phyloP scores from a whole-genome alignment of 2,329 filamentous ascomycete genomes.

The Clathrospora elynae region DNA sequence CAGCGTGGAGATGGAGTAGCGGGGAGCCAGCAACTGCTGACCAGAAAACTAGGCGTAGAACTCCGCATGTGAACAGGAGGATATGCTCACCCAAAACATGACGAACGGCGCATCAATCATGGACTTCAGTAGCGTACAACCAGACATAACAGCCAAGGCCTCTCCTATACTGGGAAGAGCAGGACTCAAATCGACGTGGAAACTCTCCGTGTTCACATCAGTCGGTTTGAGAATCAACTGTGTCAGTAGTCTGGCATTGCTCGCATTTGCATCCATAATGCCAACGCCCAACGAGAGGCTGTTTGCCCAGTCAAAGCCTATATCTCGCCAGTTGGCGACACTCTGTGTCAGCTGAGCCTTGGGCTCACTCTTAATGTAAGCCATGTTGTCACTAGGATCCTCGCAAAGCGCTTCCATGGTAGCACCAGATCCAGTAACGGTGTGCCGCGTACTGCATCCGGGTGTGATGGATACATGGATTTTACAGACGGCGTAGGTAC shows the following conservation, averaged over 20 bases:
- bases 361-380: slow-evolving; percentile 58
- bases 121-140: slow-evolving; percentile 68
- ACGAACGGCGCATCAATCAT: slow-evolving; percentile 65
- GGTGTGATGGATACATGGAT: slow-evolving; percentile 67
- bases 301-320: slow-evolving; percentile 52
- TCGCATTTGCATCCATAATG: slow-evolving; percentile 50
- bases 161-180: slow-evolving; percentile 72
- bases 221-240: slow-evolving; percentile 49
- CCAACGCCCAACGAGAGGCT: slow-evolving; percentile 53
- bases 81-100: slow-evolving; percentile 50
- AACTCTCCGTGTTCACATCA: slow-evolving; percentile 15
- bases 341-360: slow-evolving; percentile 63
- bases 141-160: slow-evolving; percentile 71
- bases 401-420: slow-evolving; percentile 67
- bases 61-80: no score
- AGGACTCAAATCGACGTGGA: slow-evolving; percentile 52
- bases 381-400: slow-evolving; percentile 58
- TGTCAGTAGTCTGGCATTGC: slow-evolving; percentile 52
- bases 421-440: slow-evolving; percentile 58
- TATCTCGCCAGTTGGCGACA: slow-evolving; percentile 51
- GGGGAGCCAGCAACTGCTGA: neutral
- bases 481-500: slow-evolving; percentile 68
- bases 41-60: no score
- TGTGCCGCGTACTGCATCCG: slow-evolving; percentile 66
- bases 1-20: neutral